Conservation (phyloP, 129 eudicot species). For the Tagetes patula region DNA sequence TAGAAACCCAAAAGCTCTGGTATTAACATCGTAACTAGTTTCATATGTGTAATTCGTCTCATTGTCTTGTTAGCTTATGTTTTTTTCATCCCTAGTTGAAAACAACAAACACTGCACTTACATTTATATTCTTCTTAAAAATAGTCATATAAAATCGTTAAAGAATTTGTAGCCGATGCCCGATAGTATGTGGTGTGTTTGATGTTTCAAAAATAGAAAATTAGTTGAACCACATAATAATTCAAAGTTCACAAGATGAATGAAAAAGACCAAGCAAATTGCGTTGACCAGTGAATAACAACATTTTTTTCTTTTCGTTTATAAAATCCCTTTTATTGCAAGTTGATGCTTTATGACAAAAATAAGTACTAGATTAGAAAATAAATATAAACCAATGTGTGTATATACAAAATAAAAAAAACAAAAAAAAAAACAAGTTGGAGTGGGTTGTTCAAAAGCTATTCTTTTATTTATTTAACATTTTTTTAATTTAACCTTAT, state of each 20-base stretch:
- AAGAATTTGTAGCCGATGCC: no score
- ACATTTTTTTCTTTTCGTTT: not conserved
- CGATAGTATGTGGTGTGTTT: no score
- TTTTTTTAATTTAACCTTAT: not conserved
- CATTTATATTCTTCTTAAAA: not conserved
- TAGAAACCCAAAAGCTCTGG: no score
- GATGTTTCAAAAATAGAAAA: not conserved
- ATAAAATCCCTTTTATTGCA: not conserved
- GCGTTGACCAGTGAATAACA: not conserved
- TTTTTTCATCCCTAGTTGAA: no score
- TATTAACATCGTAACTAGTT: no score
- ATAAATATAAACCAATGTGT: not conserved
- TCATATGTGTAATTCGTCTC: no score
- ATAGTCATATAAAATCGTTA: not conserved
- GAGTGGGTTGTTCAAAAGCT: not conserved
- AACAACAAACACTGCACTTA: no score
- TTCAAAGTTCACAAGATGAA: not conserved
- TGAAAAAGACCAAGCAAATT: not conserved
- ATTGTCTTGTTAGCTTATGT: no score
- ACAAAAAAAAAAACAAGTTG: not conserved
- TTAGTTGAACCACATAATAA: not conserved
- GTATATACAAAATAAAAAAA: not conserved
- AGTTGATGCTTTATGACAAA: not conserved
- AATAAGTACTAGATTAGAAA: not conserved
- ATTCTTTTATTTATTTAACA: not conserved